A percentile compares a stretch with the other conserved stretches of the same genome.
Conservation (phyloP, 1,284 basidiomycete genomes). For the Tylopilus orsonianus region DNA sequence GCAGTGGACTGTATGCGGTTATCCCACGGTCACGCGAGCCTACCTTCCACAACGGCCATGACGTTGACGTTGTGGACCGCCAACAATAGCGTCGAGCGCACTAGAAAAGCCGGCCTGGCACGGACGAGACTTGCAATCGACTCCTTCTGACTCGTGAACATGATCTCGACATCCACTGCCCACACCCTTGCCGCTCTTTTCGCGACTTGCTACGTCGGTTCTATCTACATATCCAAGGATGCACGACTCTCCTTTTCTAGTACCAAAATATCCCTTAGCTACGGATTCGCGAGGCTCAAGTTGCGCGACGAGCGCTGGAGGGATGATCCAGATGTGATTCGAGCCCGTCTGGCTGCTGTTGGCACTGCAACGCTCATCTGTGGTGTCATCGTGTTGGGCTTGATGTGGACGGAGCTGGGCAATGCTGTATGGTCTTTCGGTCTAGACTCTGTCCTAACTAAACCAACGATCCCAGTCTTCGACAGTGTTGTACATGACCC, state of each 20-base stretch:
- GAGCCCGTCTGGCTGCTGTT: slow-evolving; percentile 62
- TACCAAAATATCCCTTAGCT: slow-evolving; percentile 25
- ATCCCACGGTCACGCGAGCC: slow-evolving; percentile 24
- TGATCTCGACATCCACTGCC: slow-evolving; percentile 37
- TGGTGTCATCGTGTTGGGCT: slow-evolving; percentile 43
- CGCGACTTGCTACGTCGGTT: slow-evolving; percentile 58
- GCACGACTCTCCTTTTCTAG: slow-evolving; percentile 51
- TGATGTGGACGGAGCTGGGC: slow-evolving; percentile 37
- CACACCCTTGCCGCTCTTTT: slow-evolving; percentile 51
- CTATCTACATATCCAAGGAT: slow-evolving; percentile 60
- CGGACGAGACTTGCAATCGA: slow-evolving; percentile 2
- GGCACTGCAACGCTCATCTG: slow-evolving; percentile 54
- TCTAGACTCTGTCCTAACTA: slow-evolving; percentile 1
- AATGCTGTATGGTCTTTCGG: slow-evolving; percentile 32
- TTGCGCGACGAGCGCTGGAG: slow-evolving; percentile 51
- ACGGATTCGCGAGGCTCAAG: slow-evolving; percentile 32
- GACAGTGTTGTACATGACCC: slow-evolving; percentile 18
- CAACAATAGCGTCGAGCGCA: slow-evolving; percentile 20
- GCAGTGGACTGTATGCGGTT: slow-evolving; percentile 18
- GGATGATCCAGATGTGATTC: slow-evolving; percentile 75
- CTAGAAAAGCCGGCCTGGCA: slow-evolving; percentile 17
- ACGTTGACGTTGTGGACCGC: background rate
- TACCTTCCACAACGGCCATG: too few relatives aligned
- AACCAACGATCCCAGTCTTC: slow-evolving; percentile 18
- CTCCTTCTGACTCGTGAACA: slow-evolving; percentile 11